Conservation (phyloP, 2,329 filamentous ascomycete species). For the Uncinocarpus reesii region DNA sequence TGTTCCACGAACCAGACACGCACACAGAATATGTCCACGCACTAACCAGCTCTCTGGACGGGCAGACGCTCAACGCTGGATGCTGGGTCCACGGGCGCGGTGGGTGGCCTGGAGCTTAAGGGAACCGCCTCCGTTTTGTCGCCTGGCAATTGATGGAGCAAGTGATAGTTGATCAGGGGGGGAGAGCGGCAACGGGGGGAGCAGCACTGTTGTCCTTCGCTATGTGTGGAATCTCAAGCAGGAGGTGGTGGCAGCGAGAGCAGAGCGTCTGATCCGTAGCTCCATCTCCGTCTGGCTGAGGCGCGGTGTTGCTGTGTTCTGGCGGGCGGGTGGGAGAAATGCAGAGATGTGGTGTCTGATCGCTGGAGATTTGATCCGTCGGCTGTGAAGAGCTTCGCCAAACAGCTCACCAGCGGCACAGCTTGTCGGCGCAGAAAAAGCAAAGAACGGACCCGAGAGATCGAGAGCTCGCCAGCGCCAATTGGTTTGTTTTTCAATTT, state of each 20-base stretch:
- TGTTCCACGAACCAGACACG: conserved; percentile 3
- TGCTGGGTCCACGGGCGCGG: neutral
- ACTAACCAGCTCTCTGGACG: neutral
- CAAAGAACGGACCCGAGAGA: too few relatives aligned
- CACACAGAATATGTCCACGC: conserved; percentile 2
- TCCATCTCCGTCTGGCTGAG: neutral
- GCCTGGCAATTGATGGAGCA: neutral
- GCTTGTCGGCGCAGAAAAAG: too few relatives aligned
- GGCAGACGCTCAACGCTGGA: too few relatives aligned
- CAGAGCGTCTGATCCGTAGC: neutral
- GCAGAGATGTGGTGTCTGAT: too few relatives aligned
- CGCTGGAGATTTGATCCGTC: too few relatives aligned
- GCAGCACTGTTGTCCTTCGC: neutral
- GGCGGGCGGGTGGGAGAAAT: too few relatives aligned
- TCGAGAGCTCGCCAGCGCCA: too few relatives aligned
- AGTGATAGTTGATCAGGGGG: neutral
- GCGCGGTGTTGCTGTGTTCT: too few relatives aligned
- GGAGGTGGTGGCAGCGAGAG: neutral
- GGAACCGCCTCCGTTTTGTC: neutral
- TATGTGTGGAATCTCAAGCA: neutral
- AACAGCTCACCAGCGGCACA: too few relatives aligned
- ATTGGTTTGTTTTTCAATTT: too few relatives aligned
- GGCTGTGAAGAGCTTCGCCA: too few relatives aligned
- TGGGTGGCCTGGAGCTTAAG: neutral
- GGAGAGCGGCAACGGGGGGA: neutral